phyloP scores from a whole-genome alignment of 1,139 yeast species.

The Hanseniaspora uvarum region DNA sequence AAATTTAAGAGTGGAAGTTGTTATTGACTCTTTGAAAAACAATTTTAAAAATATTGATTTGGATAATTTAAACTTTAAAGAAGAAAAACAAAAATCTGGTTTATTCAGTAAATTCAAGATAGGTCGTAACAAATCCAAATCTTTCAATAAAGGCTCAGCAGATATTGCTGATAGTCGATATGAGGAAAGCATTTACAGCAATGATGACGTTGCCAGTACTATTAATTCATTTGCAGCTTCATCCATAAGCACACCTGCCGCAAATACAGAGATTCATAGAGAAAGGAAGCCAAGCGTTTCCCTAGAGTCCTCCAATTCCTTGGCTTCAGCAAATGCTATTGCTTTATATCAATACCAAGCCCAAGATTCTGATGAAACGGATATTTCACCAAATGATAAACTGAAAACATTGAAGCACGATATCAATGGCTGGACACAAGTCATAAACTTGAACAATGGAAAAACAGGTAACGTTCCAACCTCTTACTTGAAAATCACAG shows the following conservation, averaged over 20 bases:
- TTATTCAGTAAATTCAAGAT: constrained; percentile 35
- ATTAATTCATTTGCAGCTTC: constrained; percentile 6
- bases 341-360: constrained; percentile 65
- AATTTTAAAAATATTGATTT: constrained; percentile 39
- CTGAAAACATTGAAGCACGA: constrained; percentile 54
- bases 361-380: constrained; percentile 64
- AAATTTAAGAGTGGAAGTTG: constrained; percentile 70
- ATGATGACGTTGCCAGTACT: constrained; percentile 10
- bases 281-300: neutral
- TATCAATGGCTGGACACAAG: constrained; percentile 85
- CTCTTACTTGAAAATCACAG: constrained; percentile 51
- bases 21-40: constrained; percentile 77
- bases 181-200: neutral
- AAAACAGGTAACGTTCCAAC: constrained; percentile 77
- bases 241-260: neutral
- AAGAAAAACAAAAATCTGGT: constrained; percentile 52
- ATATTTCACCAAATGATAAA: constrained; percentile 51
- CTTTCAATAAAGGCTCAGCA: neutral
- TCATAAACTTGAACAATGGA: constrained; percentile 32
- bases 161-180: neutral
- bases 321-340: constrained; percentile 22
- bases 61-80: constrained; percentile 57
- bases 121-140: constrained; percentile 8
- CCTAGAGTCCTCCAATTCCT: neutral
- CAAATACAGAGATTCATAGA: constrained; percentile 1